Base-by-base conservation (phyloP, 2,329 filamentous ascomycete genomes). In the Sporothrix variecibatus region DNA sequence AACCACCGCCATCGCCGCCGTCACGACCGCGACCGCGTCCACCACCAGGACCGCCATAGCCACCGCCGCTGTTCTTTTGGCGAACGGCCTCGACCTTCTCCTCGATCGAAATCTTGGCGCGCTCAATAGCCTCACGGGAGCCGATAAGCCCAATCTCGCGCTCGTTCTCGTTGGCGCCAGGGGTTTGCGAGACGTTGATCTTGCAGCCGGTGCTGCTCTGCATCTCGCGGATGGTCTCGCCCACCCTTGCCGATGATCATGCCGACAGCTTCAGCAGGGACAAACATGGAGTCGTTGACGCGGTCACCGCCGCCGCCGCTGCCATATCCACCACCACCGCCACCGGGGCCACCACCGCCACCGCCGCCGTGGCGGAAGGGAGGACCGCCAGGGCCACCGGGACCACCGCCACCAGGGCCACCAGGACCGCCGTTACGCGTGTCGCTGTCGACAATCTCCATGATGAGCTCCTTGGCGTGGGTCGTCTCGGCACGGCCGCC, bases 241-340 rank as follows among this genome's bases (percentile, higher is more conserved):
- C 94, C 94, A 73, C 94, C 93, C 86, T 97, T 97, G 77, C 95
- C 94, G 75, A 97, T 97, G 77, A 97, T 97, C 94, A 97, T 97
- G 75, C 94, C 94, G 72, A 97, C 94, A 6, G 94, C 93, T 81
- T 97, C 94, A 28, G 94, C 95, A 15, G 94, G 94, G 11, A 97
- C 94, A 78, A 90, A 91, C 76, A 97, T 94, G 56, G 90, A 91
- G 79, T 97, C 94, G 79, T 92, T 94, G 79, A 93, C 88, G 84
- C 95, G 95, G 78, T 93, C 92, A 31, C 81, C 81, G 3, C 82
- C 84, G 26, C 84, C 84, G 7, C 82, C 83, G 20, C 80, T 81
- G 34, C 80, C 80, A 9, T 81, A 82, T 38, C 81, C 81, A 40
- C 81, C 82, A 73, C 80, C 81, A 72, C 86, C 84, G 40, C 78